Base-by-base conservation (phyloP, 2,329 filamentous ascomycete genomes). In the Amauroascus verrucosus region DNA sequence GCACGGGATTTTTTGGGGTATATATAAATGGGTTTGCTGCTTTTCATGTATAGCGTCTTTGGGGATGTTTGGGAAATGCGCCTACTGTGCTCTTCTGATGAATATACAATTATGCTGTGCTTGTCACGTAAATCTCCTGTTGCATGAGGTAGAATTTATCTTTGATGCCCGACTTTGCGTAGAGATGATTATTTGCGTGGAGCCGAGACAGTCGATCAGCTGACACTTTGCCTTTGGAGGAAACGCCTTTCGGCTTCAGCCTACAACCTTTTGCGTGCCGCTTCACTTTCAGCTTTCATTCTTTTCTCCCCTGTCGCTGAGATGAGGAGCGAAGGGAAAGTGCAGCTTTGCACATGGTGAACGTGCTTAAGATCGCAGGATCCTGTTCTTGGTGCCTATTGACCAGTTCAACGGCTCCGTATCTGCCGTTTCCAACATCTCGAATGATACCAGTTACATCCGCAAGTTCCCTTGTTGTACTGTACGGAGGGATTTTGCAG, bases 21-120 rank as follows among this genome's bases (percentile, higher is more conserved):
- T 47, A 53, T 38, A 53, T 37, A 43, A 32, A 44, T 9, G 41
- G 44, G 45, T 48, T 28, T 24, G 32, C 22, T 7, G 26, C 24
- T 50, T 24, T 49, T 51, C 28, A 16, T 26, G 37, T 33, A 48
- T 16, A 48, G 46, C 46, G 46, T 14, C n/a, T 48, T 20, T 35
- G 44, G 30, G 33, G 18, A 44, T 44, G 13, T 46, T 43, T 13
- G 4, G 20, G 6, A 26, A 28, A 11, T 38, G 33, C 6, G 30
- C 18, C 16, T 22, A 6, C 37, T 16, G 7, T 48, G 45, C 9
- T 46, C 8, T 47, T 35, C 13, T 3, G 13, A 48, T 26, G 13
- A 13, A 48, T 37, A 48, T 37, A 37, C 11, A 35, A 7, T 3
- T 20, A 14, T 33, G 44, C 18, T 24, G 8, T 5, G 38, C 3